These are phyloP conservation scores for Polygonum maritimum DNA, from an alignment of 148 eudicot genomes.

Conservation along the genomic window DNA sequence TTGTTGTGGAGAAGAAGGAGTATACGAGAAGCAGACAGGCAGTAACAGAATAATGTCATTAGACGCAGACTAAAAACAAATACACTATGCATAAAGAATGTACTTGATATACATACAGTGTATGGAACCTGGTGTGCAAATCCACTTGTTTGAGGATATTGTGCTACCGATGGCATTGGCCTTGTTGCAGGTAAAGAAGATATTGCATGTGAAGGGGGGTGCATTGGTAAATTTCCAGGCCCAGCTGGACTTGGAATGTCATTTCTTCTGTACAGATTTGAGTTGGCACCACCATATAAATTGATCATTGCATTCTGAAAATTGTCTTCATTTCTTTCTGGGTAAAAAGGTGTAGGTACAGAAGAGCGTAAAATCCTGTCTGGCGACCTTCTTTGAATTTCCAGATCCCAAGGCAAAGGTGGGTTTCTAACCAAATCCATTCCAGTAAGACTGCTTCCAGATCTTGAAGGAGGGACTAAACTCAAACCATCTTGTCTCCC, in stretches of 20 bases:
- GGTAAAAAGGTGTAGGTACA: not conserved
- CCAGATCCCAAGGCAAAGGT: not conserved
- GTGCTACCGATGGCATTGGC: not conserved
- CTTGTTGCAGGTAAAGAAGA: slow-evolving; percentile 2
- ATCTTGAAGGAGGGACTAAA: not conserved
- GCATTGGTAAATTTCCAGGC: not conserved
- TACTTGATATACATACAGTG: not conserved
- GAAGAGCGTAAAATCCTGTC: not conserved
- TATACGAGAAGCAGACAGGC: not conserved
- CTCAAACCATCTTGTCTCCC: not conserved
- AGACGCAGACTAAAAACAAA: not conserved
- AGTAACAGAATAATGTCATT: not conserved
- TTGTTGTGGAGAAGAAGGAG: not conserved
- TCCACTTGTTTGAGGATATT: not conserved
- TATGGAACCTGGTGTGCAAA: not conserved
- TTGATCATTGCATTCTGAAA: not conserved
- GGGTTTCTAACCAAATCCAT: not conserved
- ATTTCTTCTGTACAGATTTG: not conserved
- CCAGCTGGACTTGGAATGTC: not conserved
- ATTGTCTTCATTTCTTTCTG: not conserved
- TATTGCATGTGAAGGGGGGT: slow-evolving; percentile 1
- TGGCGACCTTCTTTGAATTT: not conserved
- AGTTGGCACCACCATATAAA: not conserved
- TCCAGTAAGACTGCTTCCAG: not conserved
- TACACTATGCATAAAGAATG: not conserved